These are phyloP conservation scores for Globisporangium paddicum DNA, from an alignment of 352 stramenopile species.

Conservation along the genomic window DNA sequence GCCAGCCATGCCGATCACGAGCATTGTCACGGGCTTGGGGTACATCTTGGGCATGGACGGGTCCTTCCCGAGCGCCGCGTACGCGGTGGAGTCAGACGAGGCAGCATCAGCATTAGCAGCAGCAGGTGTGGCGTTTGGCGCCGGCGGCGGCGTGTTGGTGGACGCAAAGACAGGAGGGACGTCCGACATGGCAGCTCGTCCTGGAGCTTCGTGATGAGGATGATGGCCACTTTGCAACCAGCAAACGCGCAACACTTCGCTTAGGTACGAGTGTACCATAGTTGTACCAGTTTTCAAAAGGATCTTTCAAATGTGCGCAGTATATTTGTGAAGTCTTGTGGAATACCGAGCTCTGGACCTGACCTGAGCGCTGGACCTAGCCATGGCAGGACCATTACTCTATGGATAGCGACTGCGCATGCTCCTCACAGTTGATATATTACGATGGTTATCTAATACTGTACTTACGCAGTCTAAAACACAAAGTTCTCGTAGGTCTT, in stretches of 20 bases:
- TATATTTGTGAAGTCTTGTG: no score
- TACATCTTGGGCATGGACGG: slow-evolving; percentile 6
- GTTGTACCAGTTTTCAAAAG: background rate
- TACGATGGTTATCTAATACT: background rate
- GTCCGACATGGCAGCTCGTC: background rate
- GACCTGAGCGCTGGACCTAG: no score
- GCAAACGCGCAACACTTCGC: background rate
- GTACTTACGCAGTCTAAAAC: background rate
- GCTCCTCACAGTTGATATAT: background rate
- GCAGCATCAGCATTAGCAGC: background rate
- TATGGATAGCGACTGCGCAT: no score
- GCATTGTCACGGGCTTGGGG: slow-evolving; percentile 57
- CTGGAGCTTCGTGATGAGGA: no score
- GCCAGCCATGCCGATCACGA: slow-evolving; percentile 96
- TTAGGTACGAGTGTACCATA: background rate
- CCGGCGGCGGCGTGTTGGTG: background rate
- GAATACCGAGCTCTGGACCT: no score
- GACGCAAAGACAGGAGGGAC: background rate
- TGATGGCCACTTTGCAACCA: slow-evolving; percentile 1
- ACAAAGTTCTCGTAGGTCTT: slow-evolving; percentile 2
- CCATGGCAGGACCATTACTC: no score
- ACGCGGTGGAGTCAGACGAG: background rate
- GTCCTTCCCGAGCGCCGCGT: background rate
- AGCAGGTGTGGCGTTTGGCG: background rate
- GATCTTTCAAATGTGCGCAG: no score